These are phyloP conservation scores for Hericium rajendrae DNA, from an alignment of 768 basidiomycete species.

Conservation along the genomic window DNA sequence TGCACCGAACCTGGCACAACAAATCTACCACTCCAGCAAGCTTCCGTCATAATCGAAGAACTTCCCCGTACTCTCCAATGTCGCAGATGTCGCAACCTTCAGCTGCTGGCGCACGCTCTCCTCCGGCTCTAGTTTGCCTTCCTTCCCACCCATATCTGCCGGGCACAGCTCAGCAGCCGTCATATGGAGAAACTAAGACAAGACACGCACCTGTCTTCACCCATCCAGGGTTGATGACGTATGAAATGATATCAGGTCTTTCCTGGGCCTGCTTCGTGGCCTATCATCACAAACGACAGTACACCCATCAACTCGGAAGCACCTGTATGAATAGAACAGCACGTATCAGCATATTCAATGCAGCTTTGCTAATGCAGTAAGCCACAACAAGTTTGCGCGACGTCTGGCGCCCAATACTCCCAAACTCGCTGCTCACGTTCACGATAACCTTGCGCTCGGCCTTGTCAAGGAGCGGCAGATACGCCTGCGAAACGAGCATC, in stretches of 20 bases:
- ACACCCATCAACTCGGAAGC: not conserved
- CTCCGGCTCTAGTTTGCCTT: constrained; percentile 20
- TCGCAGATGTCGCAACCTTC: constrained; percentile 19
- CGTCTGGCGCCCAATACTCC: constrained; percentile 23
- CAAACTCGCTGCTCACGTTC: constrained; percentile 25
- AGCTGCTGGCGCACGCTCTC: constrained; percentile 23
- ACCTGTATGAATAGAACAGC: not conserved
- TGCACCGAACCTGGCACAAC: not conserved
- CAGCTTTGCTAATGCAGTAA: constrained; percentile 30
- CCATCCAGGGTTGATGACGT: constrained; percentile 30
- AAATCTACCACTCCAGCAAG: not conserved
- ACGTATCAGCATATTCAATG: constrained; percentile 31
- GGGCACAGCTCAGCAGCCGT: not conserved
- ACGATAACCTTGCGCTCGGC: constrained; percentile 23
- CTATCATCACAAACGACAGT: not conserved
- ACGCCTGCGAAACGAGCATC: constrained; percentile 23
- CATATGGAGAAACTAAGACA: not conserved
- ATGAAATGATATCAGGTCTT: constrained; percentile 22
- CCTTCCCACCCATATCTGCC: constrained; percentile 26
- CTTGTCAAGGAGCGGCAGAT: constrained; percentile 25
- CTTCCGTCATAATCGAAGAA: constrained; percentile 14
- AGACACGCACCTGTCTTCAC: constrained; percentile 19
- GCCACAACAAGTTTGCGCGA: constrained; percentile 18
- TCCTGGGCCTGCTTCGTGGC: constrained; percentile 24
- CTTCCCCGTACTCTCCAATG: constrained; percentile 21